These are phyloP conservation scores for Funneliformis caledonium DNA, from an alignment of 371 early-diverging fungal genomes.

Conservation along the genomic window DNA sequence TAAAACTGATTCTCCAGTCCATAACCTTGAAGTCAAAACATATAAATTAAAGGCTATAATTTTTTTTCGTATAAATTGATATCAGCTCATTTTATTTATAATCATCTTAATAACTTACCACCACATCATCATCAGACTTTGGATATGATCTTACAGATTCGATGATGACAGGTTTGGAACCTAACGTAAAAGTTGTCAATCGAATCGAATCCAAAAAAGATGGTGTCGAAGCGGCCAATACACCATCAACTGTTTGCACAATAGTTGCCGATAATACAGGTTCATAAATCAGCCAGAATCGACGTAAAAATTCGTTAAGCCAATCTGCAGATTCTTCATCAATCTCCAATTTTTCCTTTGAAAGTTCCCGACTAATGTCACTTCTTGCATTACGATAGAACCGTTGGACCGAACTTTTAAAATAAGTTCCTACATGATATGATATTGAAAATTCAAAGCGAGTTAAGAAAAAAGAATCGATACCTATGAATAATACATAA, in stretches of 20 bases:
- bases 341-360: conserved; percentile 51
- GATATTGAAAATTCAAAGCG: background rate
- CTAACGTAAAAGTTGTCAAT: conserved; percentile 94
- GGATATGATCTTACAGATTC: conserved; percentile 83
- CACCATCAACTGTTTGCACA: conserved; percentile 71
- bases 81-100: background rate
- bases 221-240: conserved; percentile 81
- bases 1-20: conserved; percentile 93
- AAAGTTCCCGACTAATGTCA: conserved; percentile 69
- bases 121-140: conserved; percentile 77
- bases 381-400: conserved; percentile 67
- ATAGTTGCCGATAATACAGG: conserved; percentile 84
- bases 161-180: conserved; percentile 92
- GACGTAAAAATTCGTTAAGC: conserved; percentile 91
- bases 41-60: background rate
- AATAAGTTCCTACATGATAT: conserved; percentile 62
- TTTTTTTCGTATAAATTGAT: background rate
- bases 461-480: background rate
- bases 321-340: conserved; percentile 91
- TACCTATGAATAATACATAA: background rate
- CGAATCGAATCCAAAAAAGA: conserved; percentile 88
- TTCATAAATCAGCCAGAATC: conserved; percentile 96
- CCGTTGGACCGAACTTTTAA: conserved; percentile 64
- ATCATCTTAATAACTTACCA: conserved; percentile 56
- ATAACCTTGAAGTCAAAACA: conserved; percentile 59